Evolutionary conservation across 2,329 filamentous ascomycete species (phyloP), one percentile per base, ranked within the genome.

Genomic region (Phyllosticta citribraziliensis): DNA sequence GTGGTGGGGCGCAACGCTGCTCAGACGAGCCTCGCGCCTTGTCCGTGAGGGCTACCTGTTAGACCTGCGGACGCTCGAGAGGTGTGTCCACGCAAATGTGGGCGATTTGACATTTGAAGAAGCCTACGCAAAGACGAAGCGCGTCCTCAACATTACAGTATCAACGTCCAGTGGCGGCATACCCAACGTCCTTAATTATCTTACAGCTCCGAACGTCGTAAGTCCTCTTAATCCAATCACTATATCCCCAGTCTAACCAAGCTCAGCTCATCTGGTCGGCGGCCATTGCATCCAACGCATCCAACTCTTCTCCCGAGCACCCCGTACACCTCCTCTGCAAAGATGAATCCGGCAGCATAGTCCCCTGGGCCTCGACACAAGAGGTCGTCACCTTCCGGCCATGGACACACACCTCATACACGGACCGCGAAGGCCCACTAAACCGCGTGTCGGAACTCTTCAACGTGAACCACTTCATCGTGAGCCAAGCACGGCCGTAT

Each of bases 391-490:
- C 84, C 57, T 88, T 88, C 70, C 82, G 80, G n/a, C 83, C 88
- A 52, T 88, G 86, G 82, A 85, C 85, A 5, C 80, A 84, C 62
- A 57, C 64, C 8, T 22, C 22, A 20, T 57, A 57, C 54, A 27
- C 59, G 20, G 86, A 89, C 64, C 84, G 84, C 52, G 86, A 85
- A 65, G 85, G 82, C 0, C 85, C 85, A 0, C 80, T 94, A 1
- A 81, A 84, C 59, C 84, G 89, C 50, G 86, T 94, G 30, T 84
- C 88, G 6, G 88, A 93, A 74, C 82, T 93, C 11, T 94, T 94
- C 80, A 95, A 95, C 71, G 89, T 95, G 58, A 95, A 96, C 70
- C 92, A 97, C 77, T 97, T 95, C 75, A 91, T 97, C 65, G 86
- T 97, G 66, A 94, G 89, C 65, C 93, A 97, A 76, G 91, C 93